phyloP scores from a whole-genome alignment of 1,139 yeast species.

The Suhomyces choctaworum region DNA sequence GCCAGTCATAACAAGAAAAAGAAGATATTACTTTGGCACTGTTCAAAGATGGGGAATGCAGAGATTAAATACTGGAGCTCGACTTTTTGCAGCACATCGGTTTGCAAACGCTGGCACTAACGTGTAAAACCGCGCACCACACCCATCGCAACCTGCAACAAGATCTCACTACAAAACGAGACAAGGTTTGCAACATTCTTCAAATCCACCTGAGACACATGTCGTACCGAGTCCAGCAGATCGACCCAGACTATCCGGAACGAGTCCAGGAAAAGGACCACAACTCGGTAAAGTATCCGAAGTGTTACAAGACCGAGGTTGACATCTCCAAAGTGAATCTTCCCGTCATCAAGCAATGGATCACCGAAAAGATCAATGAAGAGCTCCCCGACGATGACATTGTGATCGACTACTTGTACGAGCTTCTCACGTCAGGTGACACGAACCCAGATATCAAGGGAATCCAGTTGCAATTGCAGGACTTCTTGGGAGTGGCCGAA shows the following conservation, averaged over 20 bases:
- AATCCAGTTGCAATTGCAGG: conserved; percentile 39
- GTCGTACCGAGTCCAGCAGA: conserved; percentile 22
- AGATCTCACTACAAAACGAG: neutral
- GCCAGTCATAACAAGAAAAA: too few species aligned
- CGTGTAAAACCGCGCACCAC: conserved; percentile 1
- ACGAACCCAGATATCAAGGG: conserved; percentile 33
- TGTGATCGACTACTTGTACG: conserved; percentile 42
- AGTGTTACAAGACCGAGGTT: conserved; percentile 24
- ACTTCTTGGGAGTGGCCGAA: conserved; percentile 41
- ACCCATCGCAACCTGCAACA: conserved; percentile 2
- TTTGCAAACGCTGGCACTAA: too few species aligned
- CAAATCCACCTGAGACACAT: conserved; percentile 9
- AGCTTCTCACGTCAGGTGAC: conserved; percentile 27
- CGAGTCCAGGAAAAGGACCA: conserved; percentile 9
- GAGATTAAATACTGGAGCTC: too few species aligned
- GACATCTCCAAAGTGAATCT: conserved; percentile 37
- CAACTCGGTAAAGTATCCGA: conserved; percentile 14
- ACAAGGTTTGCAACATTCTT: conserved; percentile 2
- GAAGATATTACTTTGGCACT: too few species aligned
- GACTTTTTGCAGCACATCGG: too few species aligned
- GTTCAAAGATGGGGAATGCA: too few species aligned
- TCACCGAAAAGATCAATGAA: conserved; percentile 27
- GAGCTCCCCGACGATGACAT: conserved; percentile 51
- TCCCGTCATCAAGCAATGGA: conserved; percentile 38
- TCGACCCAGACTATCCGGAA: conserved; percentile 18